Percentiles rank a stretch among this genome's conserved stretches.
These are phyloP conservation scores for Phylloporus sp. DNA, from an alignment of 768 basidiomycete species.

Conservation along the genomic window DNA sequence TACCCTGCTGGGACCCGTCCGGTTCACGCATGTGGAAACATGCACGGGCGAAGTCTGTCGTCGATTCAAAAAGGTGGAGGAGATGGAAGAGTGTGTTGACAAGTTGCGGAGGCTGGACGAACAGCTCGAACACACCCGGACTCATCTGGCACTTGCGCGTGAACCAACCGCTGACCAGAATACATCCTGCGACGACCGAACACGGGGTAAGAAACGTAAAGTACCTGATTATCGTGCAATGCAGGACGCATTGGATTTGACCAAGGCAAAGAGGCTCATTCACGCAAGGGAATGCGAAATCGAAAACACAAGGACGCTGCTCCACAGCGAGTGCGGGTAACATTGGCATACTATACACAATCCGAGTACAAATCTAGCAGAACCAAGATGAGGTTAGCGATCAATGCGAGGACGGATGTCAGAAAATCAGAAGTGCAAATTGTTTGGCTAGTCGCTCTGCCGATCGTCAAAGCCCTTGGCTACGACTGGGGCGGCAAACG, in stretches of 20 bases:
- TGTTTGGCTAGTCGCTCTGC: slow-evolving; percentile 65
- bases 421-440: slow-evolving; percentile 56
- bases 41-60: slow-evolving; percentile 74
- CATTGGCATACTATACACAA: background rate
- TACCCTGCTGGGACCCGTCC: slow-evolving; percentile 68
- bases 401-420: background rate
- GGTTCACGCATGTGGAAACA: slow-evolving; percentile 75
- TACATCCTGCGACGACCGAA: too few relatives aligned
- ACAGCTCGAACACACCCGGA: slow-evolving; percentile 53
- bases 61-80: slow-evolving; percentile 61
- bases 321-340: slow-evolving; percentile 26
- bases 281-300: slow-evolving; percentile 68
- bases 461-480: slow-evolving; percentile 58
- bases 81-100: slow-evolving; percentile 57
- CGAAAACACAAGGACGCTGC: slow-evolving; percentile 52
- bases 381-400: slow-evolving; percentile 10
- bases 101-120: slow-evolving; percentile 60
- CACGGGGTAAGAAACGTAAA: slow-evolving; percentile 7
- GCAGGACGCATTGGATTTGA: slow-evolving; percentile 43
- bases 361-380: slow-evolving; percentile 4
- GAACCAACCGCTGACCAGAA: background rate
- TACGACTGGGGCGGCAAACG: slow-evolving; percentile 77
- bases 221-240: slow-evolving; percentile 46
- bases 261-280: slow-evolving; percentile 64
- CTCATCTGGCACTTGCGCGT: slow-evolving; percentile 29